phyloP scores from a whole-genome alignment of 805 yeast genomes.

The Starmerella gropengiesseri region DNA sequence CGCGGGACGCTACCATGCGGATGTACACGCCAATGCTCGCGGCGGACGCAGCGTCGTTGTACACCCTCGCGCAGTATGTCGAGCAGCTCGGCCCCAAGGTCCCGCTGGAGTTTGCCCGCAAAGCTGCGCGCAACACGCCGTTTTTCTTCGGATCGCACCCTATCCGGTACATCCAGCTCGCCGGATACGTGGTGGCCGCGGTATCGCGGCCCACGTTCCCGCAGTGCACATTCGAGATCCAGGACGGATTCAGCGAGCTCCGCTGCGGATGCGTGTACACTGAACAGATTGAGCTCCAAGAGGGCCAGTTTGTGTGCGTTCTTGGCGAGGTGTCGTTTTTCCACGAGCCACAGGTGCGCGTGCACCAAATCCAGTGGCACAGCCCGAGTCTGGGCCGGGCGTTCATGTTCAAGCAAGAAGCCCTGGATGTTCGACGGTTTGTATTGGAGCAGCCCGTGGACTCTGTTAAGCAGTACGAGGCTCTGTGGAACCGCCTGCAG shows the following conservation, averaged over 20 bases:
- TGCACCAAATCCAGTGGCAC: neutral
- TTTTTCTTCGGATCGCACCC: slow-evolving; percentile 10
- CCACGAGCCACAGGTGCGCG: slow-evolving; percentile 7
- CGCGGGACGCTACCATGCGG: slow-evolving; percentile 3
- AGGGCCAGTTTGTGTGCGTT: slow-evolving; percentile 7
- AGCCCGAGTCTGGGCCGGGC: neutral
- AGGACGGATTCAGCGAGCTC: slow-evolving; percentile 5
- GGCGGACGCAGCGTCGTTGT: neutral
- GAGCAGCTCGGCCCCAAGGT: neutral
- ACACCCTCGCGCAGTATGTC: neutral
- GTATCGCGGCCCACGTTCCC: neutral
- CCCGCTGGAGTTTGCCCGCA: neutral
- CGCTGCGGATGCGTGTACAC: neutral
- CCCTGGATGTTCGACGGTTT: slow-evolving; percentile 6
- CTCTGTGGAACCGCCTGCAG: neutral
- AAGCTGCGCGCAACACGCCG: neutral
- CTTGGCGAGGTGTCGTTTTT: slow-evolving; percentile 4
- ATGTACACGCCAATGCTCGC: slow-evolving; percentile 4
- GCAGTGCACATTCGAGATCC: slow-evolving; percentile 2
- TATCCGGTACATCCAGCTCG: slow-evolving; percentile 5
- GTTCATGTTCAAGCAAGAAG: slow-evolving; percentile 9
- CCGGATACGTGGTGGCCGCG: slow-evolving; percentile 6
- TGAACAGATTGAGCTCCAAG: neutral
- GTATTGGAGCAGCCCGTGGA: slow-evolving; percentile 11
- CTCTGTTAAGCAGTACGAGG: neutral